A percentile compares a stretch with the other conserved stretches of the same genome.
Evolutionary conservation across 2,329 filamentous ascomycete species (phyloP).

Genomic region (Cercospora sojina): DNA sequence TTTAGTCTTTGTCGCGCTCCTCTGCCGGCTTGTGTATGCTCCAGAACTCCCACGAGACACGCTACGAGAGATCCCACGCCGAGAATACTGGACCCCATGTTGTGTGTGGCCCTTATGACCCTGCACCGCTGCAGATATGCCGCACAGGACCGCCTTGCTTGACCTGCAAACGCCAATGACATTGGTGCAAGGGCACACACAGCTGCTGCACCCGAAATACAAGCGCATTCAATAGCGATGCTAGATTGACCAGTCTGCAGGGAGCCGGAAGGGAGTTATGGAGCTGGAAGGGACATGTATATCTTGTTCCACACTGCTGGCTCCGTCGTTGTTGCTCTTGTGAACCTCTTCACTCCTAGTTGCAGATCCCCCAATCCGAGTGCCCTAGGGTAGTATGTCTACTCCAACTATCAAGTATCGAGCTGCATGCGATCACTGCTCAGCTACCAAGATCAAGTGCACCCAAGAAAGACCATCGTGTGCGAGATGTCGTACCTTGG

Average conservation of each 20-base stretch:
- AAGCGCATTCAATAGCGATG: background rate
- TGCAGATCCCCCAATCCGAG: background rate
- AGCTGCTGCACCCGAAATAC: background rate
- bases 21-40: background rate
- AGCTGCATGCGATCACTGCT: conserved; percentile 28
- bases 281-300: background rate
- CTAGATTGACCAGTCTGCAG: background rate
- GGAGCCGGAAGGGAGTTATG: background rate
- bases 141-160: background rate
- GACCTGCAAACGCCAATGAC: background rate
- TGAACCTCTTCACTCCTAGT: background rate
- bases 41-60: background rate
- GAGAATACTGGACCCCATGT: background rate
- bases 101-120: background rate
- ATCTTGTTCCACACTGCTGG: background rate
- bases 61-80: background rate
- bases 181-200: background rate
- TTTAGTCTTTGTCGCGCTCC: background rate
- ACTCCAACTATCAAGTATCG: conserved; percentile 25
- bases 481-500: conserved; percentile 23
- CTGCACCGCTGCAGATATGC: background rate
- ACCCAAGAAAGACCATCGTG: conserved; percentile 28
- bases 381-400: background rate
- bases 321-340: background rate
- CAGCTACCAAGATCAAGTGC: conserved; percentile 28